Percentiles rank a stretch among this genome's conserved stretches.
Conservation (phyloP, 75 land plant genomes). For the Cryptomeria japonica region DNA sequence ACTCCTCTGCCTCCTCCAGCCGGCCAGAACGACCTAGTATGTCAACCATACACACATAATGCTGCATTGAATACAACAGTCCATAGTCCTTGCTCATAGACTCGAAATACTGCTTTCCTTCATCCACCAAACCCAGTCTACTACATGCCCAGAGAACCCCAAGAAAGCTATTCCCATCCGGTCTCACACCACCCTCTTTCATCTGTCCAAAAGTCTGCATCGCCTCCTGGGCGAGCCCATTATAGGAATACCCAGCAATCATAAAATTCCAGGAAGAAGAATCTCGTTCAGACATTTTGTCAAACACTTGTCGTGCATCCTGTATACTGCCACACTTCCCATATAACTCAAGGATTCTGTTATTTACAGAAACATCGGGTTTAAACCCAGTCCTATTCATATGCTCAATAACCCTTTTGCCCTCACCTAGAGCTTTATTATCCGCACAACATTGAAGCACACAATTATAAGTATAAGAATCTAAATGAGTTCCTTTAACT, state of each 20-base stretch:
- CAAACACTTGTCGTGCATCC: slow-evolving; percentile 22
- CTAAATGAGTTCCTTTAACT: neutral
- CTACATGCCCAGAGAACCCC: slow-evolving; percentile 8
- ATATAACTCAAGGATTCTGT: slow-evolving; percentile 16
- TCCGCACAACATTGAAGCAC: slow-evolving; percentile 14
- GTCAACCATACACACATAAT: slow-evolving; percentile 12
- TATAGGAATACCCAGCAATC: slow-evolving; percentile 19
- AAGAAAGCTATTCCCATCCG: slow-evolving; percentile 13
- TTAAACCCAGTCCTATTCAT: slow-evolving; percentile 3
- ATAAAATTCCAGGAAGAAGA: slow-evolving; percentile 16
- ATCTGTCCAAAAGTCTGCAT: slow-evolving; percentile 12
- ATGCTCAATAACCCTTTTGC: neutral
- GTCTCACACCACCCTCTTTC: slow-evolving; percentile 12
- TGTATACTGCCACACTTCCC: slow-evolving; percentile 11
- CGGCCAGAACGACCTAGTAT: slow-evolving; percentile 9
- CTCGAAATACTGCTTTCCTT: slow-evolving; percentile 4
- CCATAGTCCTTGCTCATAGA: slow-evolving; percentile 12
- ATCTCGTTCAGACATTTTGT: slow-evolving; percentile 13
- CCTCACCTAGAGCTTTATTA: slow-evolving; percentile 6
- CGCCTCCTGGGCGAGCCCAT: slow-evolving; percentile 6
- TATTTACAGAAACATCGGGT: slow-evolving; percentile 3
- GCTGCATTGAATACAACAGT: slow-evolving; percentile 2
- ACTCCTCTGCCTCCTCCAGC: slow-evolving; percentile 17
- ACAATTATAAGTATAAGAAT: slow-evolving; percentile 9
- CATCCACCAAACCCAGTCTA: slow-evolving; percentile 13